These are phyloP conservation scores for Crotalaria pallida DNA, from an alignment of 306 rosid genomes.

Conservation along the genomic window DNA sequence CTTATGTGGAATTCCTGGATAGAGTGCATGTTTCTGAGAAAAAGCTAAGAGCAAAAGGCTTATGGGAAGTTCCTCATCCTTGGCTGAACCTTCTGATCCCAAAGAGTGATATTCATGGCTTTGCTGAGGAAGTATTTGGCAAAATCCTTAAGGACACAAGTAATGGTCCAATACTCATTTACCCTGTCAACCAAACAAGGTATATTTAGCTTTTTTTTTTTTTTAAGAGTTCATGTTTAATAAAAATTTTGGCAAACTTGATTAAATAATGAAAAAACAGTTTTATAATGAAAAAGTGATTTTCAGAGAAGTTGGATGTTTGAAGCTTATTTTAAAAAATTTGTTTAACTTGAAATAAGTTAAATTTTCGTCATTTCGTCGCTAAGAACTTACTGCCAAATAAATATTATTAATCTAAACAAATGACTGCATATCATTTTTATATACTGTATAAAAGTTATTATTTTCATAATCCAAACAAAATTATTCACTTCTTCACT, in stretches of 20 bases:
- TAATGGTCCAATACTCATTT: conserved; percentile 85
- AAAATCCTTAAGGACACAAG: conserved; percentile 58
- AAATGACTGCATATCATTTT: too few relatives aligned
- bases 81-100: conserved; percentile 89
- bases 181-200: conserved; percentile 92
- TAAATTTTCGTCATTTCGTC: too few relatives aligned
- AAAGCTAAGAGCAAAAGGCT: conserved; percentile 62
- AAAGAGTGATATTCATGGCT: conserved; percentile 54
- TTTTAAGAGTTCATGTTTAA: not conserved
- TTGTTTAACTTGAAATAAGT: too few relatives aligned
- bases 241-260: too few relatives aligned
- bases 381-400: too few relatives aligned
- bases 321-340: too few relatives aligned
- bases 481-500: not conserved
- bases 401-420: too few relatives aligned
- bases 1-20: conserved; percentile 75
- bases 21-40: conserved; percentile 76
- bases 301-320: too few relatives aligned
- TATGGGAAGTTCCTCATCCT: conserved; percentile 95
- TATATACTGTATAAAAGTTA: too few relatives aligned
- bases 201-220: conserved; percentile 29
- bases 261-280: too few relatives aligned
- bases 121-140: conserved; percentile 65
- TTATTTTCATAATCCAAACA: too few relatives aligned
- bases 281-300: too few relatives aligned